A percentile compares a stretch with the other conserved stretches of the same genome.
phyloP scores from a whole-genome alignment of 2,329 filamentous ascomycete species.

The Myrmaecium sp. region DNA sequence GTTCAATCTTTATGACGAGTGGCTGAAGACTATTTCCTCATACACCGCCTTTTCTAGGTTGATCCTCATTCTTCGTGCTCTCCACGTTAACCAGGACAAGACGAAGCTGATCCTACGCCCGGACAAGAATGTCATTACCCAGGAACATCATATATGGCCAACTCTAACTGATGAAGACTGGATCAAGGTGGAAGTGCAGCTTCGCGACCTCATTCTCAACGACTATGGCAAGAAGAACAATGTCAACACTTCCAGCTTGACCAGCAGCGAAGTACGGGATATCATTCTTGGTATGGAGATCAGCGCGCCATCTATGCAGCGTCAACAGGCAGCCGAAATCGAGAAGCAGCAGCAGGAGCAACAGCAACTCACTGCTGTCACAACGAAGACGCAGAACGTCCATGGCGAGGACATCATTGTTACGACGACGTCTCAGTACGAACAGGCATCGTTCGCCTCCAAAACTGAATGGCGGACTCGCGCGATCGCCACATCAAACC shows the following conservation, averaged over 20 bases:
- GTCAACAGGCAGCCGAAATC: conserved; percentile 95
- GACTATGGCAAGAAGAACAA: conserved; percentile 99
- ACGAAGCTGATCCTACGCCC: conserved; percentile 89
- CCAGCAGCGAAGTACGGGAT: conserved; percentile 89
- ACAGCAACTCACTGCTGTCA: conserved; percentile 88
- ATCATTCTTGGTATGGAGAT: conserved; percentile 99
- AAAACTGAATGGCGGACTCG: conserved; percentile 98
- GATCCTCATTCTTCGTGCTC: conserved; percentile 77
- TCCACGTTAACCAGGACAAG: conserved; percentile 97
- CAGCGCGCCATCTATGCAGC: conserved; percentile 90
- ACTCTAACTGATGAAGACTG: conserved; percentile 87
- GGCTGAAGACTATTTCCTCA: conserved; percentile 94
- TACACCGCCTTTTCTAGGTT: conserved; percentile 97
- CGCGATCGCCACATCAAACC: conserved; percentile 89
- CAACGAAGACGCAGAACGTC: conserved; percentile 94
- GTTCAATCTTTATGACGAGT: conserved; percentile 97
- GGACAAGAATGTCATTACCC: conserved; percentile 95
- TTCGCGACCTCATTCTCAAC: conserved; percentile 89
- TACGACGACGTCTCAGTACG: conserved; percentile 93
- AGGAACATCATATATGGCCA: conserved; percentile 98
- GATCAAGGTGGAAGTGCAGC: conserved; percentile 97
- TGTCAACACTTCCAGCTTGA: conserved; percentile 93
- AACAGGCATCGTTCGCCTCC: conserved; percentile 92
- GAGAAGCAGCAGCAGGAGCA: conserved; percentile 98
- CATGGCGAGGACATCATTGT: conserved; percentile 97